Evolutionary conservation across 129 eudicot species (phyloP).

Genomic region (Solidago caesia): DNA sequence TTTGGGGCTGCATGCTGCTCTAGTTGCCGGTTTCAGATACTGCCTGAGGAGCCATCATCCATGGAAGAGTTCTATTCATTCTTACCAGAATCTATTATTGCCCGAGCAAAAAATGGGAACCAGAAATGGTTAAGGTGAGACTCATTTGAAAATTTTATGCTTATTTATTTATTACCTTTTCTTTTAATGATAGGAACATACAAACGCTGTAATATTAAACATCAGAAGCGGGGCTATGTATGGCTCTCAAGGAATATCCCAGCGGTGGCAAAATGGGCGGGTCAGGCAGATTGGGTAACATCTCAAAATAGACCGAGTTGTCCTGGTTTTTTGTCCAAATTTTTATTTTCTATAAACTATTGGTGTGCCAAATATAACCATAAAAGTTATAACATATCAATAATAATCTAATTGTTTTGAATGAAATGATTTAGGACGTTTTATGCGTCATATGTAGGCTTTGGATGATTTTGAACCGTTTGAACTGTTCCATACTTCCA

Average conservation of each 20-base stretch:
- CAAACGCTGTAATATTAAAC: background rate
- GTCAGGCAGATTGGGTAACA: background rate
- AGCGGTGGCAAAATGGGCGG: background rate
- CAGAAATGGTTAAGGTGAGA: constrained; percentile 59
- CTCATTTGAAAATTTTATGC: background rate
- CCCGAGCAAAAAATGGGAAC: constrained; percentile 39
- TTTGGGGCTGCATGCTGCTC: constrained; percentile 51
- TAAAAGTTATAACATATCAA: background rate
- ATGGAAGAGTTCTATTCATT: constrained; percentile 60
- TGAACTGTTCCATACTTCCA: background rate
- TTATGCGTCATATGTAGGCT: background rate
- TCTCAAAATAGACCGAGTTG: background rate
- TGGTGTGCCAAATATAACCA: background rate
- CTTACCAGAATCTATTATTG: constrained; percentile 52
- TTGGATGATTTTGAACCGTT: background rate
- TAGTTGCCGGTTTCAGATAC: constrained; percentile 89
- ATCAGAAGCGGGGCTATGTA: background rate
- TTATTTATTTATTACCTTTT: background rate
- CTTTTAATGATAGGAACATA: constrained; percentile 10
- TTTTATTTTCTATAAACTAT: background rate
- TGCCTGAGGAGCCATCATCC: constrained; percentile 58
- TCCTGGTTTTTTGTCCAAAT: background rate
- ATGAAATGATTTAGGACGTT: background rate
- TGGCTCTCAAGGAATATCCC: background rate
- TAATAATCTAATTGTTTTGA: background rate